Conservation (phyloP, 192 early-diverging fungal species). For the Coemansia sp. region DNA sequence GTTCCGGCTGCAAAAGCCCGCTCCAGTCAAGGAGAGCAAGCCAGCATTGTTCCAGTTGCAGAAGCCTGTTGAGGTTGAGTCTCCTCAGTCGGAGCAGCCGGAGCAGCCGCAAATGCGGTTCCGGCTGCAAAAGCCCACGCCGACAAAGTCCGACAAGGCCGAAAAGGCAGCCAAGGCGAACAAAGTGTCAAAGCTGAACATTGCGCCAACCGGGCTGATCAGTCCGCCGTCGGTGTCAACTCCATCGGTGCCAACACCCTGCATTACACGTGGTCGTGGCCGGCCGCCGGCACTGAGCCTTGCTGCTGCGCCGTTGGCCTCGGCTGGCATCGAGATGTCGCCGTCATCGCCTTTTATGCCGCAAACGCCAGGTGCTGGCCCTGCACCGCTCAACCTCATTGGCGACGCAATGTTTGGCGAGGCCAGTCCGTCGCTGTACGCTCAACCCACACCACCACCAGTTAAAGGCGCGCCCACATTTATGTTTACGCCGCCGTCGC, state of each 20-base stretch:
- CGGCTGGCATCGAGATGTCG: conserved; percentile 17
- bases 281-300: conserved; percentile 35
- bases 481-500: conserved; percentile 43
- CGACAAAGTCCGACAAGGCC: conserved; percentile 10
- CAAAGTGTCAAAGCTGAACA: conserved; percentile 31
- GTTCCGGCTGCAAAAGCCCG: conserved; percentile 8
- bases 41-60: conserved; percentile 1
- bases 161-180: conserved; percentile 5
- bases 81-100: not conserved
- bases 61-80: not conserved
- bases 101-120: conserved; percentile 13
- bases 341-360: conserved; percentile 33
- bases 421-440: conserved; percentile 40
- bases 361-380: conserved; percentile 19
- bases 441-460: conserved; percentile 30
- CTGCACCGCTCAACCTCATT: not conserved
- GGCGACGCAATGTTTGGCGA: conserved; percentile 22
- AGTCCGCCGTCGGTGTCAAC: conserved; percentile 33
- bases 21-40: conserved; percentile 2
- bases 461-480: conserved; percentile 34
- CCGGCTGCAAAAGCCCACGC: conserved; percentile 36
- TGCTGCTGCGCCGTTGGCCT: conserved; percentile 9
- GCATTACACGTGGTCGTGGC: conserved; percentile 6
- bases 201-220: conserved; percentile 31
- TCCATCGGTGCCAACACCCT: conserved; percentile 14